These are phyloP conservation scores for Penicillium paradoxum DNA, from an alignment of 495 filamentous ascomycete genomes.

Conservation along the genomic window DNA sequence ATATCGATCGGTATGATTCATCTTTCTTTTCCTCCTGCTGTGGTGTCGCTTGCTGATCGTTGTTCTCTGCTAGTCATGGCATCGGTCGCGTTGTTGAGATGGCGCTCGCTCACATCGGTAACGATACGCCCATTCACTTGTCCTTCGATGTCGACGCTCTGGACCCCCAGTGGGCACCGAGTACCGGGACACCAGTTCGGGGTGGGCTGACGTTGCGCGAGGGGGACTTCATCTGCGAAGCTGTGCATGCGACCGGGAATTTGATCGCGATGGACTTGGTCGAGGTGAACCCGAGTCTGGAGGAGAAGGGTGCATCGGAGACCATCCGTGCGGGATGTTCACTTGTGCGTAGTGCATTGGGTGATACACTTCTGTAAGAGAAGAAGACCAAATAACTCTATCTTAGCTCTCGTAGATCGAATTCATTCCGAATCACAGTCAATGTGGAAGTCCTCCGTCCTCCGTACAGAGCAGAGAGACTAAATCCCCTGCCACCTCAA, in stretches of 20 bases:
- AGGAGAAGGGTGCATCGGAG: constrained; percentile 70
- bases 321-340: constrained; percentile 89
- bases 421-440: background rate
- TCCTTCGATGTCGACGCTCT: constrained; percentile 97
- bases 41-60: background rate
- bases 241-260: constrained; percentile 87
- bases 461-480: background rate
- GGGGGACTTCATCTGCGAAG: constrained; percentile 97
- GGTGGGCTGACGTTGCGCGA: constrained; percentile 94
- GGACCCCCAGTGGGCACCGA: constrained; percentile 93
- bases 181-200: constrained; percentile 90
- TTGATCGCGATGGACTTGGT: constrained; percentile 90
- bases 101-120: constrained; percentile 90
- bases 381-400: background rate
- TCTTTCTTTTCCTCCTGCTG: background rate
- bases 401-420: background rate
- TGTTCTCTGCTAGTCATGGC: constrained; percentile 55
- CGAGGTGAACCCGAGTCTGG: constrained; percentile 91
- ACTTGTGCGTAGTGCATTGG: constrained; percentile 83
- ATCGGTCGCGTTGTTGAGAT: constrained; percentile 97
- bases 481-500: constrained; percentile 30
- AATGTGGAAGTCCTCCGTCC: too few relatives aligned
- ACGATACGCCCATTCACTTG: constrained; percentile 91
- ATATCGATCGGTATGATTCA: constrained; percentile 70
- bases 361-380: constrained; percentile 75